Conservation (phyloP, 768 basidiomycete species). For the Podaxis sp. region DNA sequence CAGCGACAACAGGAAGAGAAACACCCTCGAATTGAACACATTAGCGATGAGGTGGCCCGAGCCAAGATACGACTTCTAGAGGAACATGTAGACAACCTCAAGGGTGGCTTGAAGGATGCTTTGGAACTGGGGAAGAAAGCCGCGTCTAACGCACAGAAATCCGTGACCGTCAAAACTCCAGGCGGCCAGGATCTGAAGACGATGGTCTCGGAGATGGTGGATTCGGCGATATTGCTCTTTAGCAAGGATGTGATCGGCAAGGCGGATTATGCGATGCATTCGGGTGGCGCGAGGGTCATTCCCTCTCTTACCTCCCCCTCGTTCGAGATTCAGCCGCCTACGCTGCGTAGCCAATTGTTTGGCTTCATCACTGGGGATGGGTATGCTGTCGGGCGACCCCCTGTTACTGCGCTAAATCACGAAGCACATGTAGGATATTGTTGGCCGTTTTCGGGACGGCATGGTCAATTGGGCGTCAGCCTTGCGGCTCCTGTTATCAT, state of each 20-base stretch:
- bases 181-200: slow-evolving; percentile 70
- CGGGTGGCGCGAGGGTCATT: slow-evolving; percentile 76
- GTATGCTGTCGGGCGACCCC: slow-evolving; percentile 68
- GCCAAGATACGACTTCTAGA: slow-evolving; percentile 53
- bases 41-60: slow-evolving; percentile 53
- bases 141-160: slow-evolving; percentile 35
- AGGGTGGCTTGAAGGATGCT: slow-evolving; percentile 66
- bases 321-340: slow-evolving; percentile 56
- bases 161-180: slow-evolving; percentile 62
- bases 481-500: slow-evolving; percentile 74
- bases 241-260: slow-evolving; percentile 79
- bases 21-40: slow-evolving; percentile 14
- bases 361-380: slow-evolving; percentile 59
- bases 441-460: slow-evolving; percentile 83
- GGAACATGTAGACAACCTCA: slow-evolving; percentile 55
- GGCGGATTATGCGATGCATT: slow-evolving; percentile 82
- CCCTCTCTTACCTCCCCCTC: slow-evolving; percentile 83
- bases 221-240: slow-evolving; percentile 62
- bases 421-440: slow-evolving; percentile 82
- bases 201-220: slow-evolving; percentile 73
- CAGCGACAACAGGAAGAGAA: slow-evolving; percentile 19
- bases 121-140: slow-evolving; percentile 68
- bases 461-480: slow-evolving; percentile 80
- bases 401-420: slow-evolving; percentile 84
- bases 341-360: slow-evolving; percentile 42